Evolutionary conservation across 129 eudicot genomes (phyloP), one percentile per base, ranked within the genome.

Genomic region (Helichrysum umbraculigerum): DNA sequence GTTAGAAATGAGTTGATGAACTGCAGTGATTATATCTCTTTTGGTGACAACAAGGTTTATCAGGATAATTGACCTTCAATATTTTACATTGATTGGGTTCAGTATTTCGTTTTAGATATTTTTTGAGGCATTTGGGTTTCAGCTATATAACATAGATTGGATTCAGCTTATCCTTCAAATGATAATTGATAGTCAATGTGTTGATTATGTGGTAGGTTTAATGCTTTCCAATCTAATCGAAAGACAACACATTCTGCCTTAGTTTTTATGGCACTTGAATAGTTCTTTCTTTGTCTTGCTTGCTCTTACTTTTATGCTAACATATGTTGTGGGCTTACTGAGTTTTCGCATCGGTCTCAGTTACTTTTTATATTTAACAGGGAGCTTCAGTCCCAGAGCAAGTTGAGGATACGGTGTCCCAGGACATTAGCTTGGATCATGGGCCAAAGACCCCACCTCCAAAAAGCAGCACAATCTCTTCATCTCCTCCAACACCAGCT

Each of bases 391-490:
- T 71, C 20, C 89, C 58, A 56, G 99, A 91, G 69, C 97, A 85
- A 79, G 82, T 50, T 15, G 96, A 86, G 76, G 99, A 91, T 66
- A 76, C 83, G 20, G 76, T 76, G 33, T 76, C 84, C 17, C 97
- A 87, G 72, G 99, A 91, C 68, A 85, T 72, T 79, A 84, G 76
- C 44, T 73, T 91, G 59, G 96, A 95, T 70, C 73, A 77, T 66
- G 79, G 72, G 71, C 85, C 92, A 29, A 86, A 84, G 78, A 89
- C 96, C 76, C 97, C 99, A 52, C 87, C 97, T 41, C 83, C 97
- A 68, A 95, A 89, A 83, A 73, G 63, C 80, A 80, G 77, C 54
- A 20, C 79, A 29, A 81, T 77, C 62, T 76, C 87, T 60, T 86
- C 96, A 63, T 81, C 83, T 76, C 86, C 96, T 70, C 70, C 90